Conservation (phyloP, 345 rosid genomes). For the Psidium guajava region DNA sequence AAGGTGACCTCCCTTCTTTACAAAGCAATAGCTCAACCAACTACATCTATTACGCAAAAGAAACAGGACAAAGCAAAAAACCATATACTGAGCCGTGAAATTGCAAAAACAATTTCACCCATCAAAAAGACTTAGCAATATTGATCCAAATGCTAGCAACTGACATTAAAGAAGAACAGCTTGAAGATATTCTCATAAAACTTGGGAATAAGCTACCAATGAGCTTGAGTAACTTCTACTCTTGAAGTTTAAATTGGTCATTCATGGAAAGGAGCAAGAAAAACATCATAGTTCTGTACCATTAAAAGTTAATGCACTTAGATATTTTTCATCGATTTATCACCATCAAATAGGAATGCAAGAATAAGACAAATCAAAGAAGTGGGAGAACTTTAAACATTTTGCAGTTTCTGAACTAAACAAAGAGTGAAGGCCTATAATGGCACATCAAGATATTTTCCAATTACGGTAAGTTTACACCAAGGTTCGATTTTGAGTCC, state of each 20-base stretch:
- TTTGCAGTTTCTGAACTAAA: not conserved
- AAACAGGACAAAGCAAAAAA: not conserved
- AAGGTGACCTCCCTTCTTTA: not conserved
- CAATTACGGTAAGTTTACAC: too few relatives aligned
- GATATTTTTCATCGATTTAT: not conserved
- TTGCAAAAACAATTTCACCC: not conserved
- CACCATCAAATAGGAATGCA: not conserved
- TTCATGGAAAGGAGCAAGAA: not conserved
- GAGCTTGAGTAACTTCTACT: not conserved
- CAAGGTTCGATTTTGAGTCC: too few relatives aligned
- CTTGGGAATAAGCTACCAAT: not conserved
- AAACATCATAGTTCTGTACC: not conserved
- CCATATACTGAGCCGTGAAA: not conserved
- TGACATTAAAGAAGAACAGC: not conserved
- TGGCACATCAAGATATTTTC: too few relatives aligned
- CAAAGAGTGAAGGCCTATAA: not conserved
- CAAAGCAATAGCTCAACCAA: not conserved
- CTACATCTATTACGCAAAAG: not conserved
- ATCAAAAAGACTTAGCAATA: not conserved
- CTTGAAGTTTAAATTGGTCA: not conserved
- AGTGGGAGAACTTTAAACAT: not conserved
- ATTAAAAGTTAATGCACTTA: not conserved
- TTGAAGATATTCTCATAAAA: not conserved
- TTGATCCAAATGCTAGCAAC: not conserved
- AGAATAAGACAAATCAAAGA: not conserved